Evolutionary conservation across 2,329 filamentous ascomycete genomes (phyloP).

Genomic region (Teratosphaeria epicoccoides): DNA sequence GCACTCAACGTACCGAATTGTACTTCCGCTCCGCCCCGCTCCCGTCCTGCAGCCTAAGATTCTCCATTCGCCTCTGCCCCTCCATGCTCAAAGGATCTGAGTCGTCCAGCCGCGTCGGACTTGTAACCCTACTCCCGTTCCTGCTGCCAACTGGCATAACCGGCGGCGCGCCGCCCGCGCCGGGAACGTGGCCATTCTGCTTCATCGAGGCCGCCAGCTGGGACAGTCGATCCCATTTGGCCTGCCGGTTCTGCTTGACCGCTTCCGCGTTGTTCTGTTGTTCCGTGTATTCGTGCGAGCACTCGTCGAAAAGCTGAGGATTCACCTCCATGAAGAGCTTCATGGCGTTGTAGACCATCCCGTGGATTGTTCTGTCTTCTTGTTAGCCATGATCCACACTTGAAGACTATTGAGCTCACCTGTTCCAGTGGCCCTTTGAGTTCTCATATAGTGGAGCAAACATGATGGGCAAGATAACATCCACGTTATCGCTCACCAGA

Average conservation of each 20-base stretch:
- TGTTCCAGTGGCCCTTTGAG: conserved; percentile 98
- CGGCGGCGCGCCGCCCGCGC: conserved; percentile 12
- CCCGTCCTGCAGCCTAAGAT: conserved; percentile 80
- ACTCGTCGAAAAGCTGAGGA: conserved; percentile 95
- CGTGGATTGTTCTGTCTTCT: conserved; percentile 75
- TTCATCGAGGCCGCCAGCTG: conserved; percentile 57
- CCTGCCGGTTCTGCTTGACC: conserved; percentile 68
- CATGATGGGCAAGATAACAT: conserved; percentile 98
- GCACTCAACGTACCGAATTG: conserved; percentile 28
- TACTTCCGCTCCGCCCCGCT: conserved; percentile 36
- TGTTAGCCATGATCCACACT: background rate
- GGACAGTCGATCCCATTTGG: conserved; percentile 78
- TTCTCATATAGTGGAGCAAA: conserved; percentile 97
- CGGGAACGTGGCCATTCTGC: conserved; percentile 16
- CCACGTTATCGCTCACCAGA: conserved; percentile 95
- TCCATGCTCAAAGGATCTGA: conserved; percentile 55
- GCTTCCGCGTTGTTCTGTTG: conserved; percentile 86
- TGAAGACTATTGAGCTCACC: conserved; percentile 52
- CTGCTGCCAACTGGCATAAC: conserved; percentile 19
- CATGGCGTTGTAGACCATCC: conserved; percentile 99
- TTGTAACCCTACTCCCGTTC: conserved; percentile 5
- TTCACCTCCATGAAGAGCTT: conserved; percentile 99
- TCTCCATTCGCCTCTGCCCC: conserved; percentile 69
- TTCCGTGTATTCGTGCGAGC: conserved; percentile 95
- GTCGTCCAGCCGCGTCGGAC: conserved; percentile 52